These are phyloP conservation scores for Nigrospora oryzae DNA, from an alignment of 2,329 filamentous ascomycete genomes.

Conservation along the genomic window DNA sequence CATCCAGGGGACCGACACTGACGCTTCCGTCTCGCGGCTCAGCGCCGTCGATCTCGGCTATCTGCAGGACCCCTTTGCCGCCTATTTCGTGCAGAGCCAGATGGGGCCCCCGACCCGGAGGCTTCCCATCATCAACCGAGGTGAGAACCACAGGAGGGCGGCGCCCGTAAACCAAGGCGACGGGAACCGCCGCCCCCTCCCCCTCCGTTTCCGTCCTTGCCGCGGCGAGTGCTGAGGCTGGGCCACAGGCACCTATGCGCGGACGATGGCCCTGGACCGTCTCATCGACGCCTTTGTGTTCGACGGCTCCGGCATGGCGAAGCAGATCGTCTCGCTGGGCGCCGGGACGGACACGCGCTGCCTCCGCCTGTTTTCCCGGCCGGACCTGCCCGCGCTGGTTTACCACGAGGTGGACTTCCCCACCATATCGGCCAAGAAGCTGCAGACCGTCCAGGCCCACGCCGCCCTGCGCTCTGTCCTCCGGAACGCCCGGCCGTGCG, in stretches of 20 bases:
- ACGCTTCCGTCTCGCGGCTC: slow-evolving; percentile 80
- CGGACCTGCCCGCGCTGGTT: slow-evolving; percentile 35
- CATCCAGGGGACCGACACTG: slow-evolving; percentile 84
- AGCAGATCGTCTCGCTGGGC: slow-evolving; percentile 84
- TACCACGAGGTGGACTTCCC: slow-evolving; percentile 95
- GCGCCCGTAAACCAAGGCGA: background rate
- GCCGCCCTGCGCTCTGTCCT: slow-evolving; percentile 31
- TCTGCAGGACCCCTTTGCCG: slow-evolving; percentile 71
- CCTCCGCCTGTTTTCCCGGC: slow-evolving; percentile 59
- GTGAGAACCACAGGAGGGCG: slow-evolving; percentile 33
- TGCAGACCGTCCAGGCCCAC: slow-evolving; percentile 40
- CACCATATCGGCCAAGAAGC: slow-evolving; percentile 60
- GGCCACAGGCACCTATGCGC: slow-evolving; percentile 74
- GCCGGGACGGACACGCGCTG: slow-evolving; percentile 89
- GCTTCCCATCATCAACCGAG: slow-evolving; percentile 89
- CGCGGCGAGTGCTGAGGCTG: slow-evolving; percentile 13
- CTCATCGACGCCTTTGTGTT: slow-evolving; percentile 67
- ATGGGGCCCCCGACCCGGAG: slow-evolving; percentile 47
- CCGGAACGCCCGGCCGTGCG: background rate
- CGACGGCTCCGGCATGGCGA: slow-evolving; percentile 15
- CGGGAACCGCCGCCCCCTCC: background rate
- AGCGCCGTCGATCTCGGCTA: slow-evolving; percentile 86
- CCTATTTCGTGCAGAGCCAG: slow-evolving; percentile 50
- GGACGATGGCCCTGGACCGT: slow-evolving; percentile 73
- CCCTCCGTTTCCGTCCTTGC: background rate